A percentile compares a stretch with the other conserved stretches of the same genome.
These are phyloP conservation scores for Arachnomyces sp. DNA, from an alignment of 2,329 filamentous ascomycete species.

Conservation along the genomic window DNA sequence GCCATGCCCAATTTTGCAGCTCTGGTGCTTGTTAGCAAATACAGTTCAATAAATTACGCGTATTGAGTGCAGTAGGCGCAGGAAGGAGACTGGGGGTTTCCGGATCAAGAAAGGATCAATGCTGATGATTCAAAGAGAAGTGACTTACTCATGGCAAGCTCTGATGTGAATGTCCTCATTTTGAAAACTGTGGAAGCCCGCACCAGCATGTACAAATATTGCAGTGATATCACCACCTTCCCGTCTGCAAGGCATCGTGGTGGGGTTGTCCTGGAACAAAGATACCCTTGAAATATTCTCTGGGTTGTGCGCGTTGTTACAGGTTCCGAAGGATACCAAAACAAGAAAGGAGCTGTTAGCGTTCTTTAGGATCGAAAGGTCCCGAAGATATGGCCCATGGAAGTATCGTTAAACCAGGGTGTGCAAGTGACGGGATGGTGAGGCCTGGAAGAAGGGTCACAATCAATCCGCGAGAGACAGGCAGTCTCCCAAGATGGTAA, in stretches of 20 bases:
- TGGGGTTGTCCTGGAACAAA: neutral
- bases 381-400: no score
- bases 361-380: no score
- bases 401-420: no score
- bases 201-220: conserved; percentile 92
- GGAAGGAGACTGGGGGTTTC: conserved; percentile 10
- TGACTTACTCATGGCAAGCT: conserved; percentile 76
- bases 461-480: no score
- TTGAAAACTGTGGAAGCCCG: conserved; percentile 80
- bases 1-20: conserved; percentile 78
- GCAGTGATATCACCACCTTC: conserved; percentile 51
- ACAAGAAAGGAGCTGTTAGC: no score
- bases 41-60: conserved; percentile 10
- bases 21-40: conserved; percentile 37
- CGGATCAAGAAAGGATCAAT: conserved; percentile 14
- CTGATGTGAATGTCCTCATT: conserved; percentile 79
- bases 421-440: no score
- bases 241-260: conserved; percentile 28
- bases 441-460: no score
- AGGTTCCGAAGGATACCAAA: no score
- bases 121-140: conserved; percentile 2
- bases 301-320: no score
- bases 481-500: no score
- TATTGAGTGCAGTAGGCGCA: neutral
- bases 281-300: neutral